phyloP scores from a whole-genome alignment of 176 grass and related monocot species.

The Panicum miliaceum region DNA sequence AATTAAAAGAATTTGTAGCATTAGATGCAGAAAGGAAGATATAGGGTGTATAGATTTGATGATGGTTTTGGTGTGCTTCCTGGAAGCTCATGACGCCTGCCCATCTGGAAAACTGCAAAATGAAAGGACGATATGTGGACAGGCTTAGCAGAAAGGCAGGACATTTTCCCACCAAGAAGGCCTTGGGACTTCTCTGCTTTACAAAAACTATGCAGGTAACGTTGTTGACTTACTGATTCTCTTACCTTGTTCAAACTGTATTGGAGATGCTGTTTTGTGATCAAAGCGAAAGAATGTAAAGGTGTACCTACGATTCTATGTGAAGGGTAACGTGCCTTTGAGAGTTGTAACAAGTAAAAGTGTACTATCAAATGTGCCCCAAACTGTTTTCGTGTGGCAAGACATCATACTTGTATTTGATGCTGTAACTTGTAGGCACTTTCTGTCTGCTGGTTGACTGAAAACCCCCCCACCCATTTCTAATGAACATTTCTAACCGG shows the following conservation, averaged over 20 bases:
- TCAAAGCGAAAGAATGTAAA: conserved; percentile 26
- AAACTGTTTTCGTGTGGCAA: not conserved
- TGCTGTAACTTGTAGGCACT: not conserved
- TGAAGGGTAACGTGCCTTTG: not conserved
- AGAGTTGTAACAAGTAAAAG: conserved; percentile 1
- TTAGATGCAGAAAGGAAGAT: conserved; percentile 47
- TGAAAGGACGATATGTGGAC: conserved; percentile 36
- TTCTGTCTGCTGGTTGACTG: not conserved
- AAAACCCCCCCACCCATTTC: not conserved
- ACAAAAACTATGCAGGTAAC: not conserved
- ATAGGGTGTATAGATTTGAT: conserved; percentile 74
- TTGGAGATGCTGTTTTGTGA: conserved; percentile 1
- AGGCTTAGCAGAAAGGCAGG: conserved; percentile 36
- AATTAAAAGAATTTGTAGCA: conserved; percentile 45
- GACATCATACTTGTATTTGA: not conserved
- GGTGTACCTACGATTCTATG: not conserved
- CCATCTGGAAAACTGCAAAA: conserved; percentile 40
- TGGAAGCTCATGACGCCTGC: conserved; percentile 29
- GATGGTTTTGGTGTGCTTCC: conserved; percentile 37
- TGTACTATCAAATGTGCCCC: not conserved
- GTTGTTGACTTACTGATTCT: conserved; percentile 36
- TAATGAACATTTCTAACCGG: not conserved
- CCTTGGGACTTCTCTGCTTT: conserved; percentile 27
- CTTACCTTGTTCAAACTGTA: conserved; percentile 14
- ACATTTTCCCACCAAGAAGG: conserved; percentile 38